Conservation (phyloP, 768 basidiomycete species). For the Flagelloscypha sp. region DNA sequence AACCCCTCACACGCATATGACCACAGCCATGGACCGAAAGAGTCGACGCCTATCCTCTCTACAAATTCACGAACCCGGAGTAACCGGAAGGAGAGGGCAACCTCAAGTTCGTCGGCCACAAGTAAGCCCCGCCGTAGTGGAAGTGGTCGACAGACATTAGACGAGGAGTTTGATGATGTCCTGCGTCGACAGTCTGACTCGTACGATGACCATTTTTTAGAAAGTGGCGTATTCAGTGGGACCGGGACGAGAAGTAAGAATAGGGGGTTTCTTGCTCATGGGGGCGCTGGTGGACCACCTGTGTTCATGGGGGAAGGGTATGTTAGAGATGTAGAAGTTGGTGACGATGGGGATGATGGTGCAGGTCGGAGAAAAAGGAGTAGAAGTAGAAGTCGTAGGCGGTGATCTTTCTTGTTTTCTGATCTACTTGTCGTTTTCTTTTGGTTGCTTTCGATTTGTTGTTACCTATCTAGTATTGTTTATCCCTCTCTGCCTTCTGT, state of each 20-base stretch:
- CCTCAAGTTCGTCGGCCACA: constrained; percentile 1
- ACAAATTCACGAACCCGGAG: background rate
- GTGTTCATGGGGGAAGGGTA: constrained; percentile 68
- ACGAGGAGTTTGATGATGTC: constrained; percentile 55
- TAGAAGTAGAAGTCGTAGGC: constrained; percentile 8
- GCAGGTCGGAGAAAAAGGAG: constrained; percentile 15
- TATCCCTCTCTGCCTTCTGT: too few species aligned
- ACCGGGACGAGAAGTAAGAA: constrained; percentile 47
- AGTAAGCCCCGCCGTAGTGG: constrained; percentile 11
- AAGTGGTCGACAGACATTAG: constrained; percentile 51
- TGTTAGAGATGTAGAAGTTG: constrained; percentile 43
- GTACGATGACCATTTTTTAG: constrained; percentile 28
- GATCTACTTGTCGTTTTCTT: too few species aligned
- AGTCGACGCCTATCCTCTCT: constrained; percentile 2
- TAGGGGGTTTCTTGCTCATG: constrained; percentile 62
- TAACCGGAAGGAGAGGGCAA: background rate
- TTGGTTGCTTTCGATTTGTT: too few species aligned
- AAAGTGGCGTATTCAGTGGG: constrained; percentile 43
- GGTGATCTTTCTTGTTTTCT: too few species aligned
- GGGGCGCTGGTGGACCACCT: constrained; percentile 63
- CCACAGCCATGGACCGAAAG: too few species aligned
- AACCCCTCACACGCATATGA: constrained; percentile 8
- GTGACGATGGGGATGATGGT: too few species aligned
- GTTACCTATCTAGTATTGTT: too few species aligned
- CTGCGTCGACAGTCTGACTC: constrained; percentile 23